A percentile compares a stretch with the other conserved stretches of the same genome.
Conservation (phyloP, 495 filamentous ascomycete genomes). For the Jackrogersella minutella region DNA sequence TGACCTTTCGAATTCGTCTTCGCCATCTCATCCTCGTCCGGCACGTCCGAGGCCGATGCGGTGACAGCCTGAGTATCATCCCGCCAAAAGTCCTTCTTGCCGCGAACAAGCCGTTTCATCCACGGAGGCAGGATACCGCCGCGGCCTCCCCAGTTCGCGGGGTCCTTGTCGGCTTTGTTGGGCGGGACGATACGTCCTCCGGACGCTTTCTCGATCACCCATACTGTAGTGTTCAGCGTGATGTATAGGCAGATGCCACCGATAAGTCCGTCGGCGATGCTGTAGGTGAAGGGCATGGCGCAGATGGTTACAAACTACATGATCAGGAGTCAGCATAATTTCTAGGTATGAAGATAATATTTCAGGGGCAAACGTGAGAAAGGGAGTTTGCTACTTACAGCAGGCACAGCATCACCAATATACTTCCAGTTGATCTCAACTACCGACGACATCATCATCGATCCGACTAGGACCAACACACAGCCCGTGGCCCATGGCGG, state of each 20-base stretch:
- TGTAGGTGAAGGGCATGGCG: slow-evolving; percentile 86
- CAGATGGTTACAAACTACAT: slow-evolving; percentile 72
- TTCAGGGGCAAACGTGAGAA: not conserved
- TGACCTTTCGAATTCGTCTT: slow-evolving; percentile 13
- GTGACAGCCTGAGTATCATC: slow-evolving; percentile 43
- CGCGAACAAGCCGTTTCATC: slow-evolving; percentile 65
- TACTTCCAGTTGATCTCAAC: slow-evolving; percentile 87
- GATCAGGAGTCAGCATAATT: not conserved
- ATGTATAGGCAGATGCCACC: slow-evolving; percentile 78
- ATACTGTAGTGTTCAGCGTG: slow-evolving; percentile 69
- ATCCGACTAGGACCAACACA: slow-evolving; percentile 80
- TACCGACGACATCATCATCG: slow-evolving; percentile 78
- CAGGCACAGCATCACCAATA: slow-evolving; percentile 77
- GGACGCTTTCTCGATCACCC: slow-evolving; percentile 68
- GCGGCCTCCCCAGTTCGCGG: slow-evolving; percentile 72
- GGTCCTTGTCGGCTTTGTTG: slow-evolving; percentile 75
- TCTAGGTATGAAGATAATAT: not conserved
- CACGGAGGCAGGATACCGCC: slow-evolving; percentile 76
- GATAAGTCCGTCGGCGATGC: slow-evolving; percentile 80
- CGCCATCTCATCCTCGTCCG: slow-evolving; percentile 11
- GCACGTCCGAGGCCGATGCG: slow-evolving; percentile 18
- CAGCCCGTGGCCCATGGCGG: slow-evolving; percentile 85
- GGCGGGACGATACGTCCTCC: slow-evolving; percentile 74
- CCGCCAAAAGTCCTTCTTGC: slow-evolving; percentile 75
- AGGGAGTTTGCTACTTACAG: slow-evolving; percentile 41